Percentiles rank a stretch among this genome's conserved stretches.
These are phyloP conservation scores for Rubia balearica DNA, from an alignment of 305 asterid genomes.

Conservation along the genomic window DNA sequence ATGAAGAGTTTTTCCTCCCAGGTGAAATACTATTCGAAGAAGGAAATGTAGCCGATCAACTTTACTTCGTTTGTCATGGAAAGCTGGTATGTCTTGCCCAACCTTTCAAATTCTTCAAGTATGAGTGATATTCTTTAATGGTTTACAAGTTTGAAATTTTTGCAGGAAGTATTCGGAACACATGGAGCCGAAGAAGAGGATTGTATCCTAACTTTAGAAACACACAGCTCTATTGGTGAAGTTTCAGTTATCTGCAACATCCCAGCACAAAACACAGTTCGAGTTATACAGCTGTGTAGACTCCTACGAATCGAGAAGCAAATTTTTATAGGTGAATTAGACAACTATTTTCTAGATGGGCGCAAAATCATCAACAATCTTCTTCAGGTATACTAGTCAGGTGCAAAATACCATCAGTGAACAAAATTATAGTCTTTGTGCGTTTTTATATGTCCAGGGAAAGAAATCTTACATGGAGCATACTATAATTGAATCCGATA, in stretches of 20 bases:
- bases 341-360: constrained; percentile 46
- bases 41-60: constrained; percentile 47
- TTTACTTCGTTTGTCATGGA: constrained; percentile 53
- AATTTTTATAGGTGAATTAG: constrained; percentile 30
- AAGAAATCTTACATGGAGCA: constrained; percentile 34
- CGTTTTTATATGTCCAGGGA: constrained; percentile 33
- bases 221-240: constrained; percentile 43
- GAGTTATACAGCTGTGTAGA: constrained; percentile 44
- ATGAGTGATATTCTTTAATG: neutral
- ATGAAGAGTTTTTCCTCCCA: constrained; percentile 66
- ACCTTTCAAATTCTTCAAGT: neutral
- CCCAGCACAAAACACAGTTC: constrained; percentile 42
- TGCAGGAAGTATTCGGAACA: constrained; percentile 43
- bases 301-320: constrained; percentile 54
- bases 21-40: constrained; percentile 60
- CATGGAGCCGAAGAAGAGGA: constrained; percentile 29
- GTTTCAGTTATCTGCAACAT: constrained; percentile 51
- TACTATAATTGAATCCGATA: constrained; percentile 43
- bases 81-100: constrained; percentile 39
- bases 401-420: no score
- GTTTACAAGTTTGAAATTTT: neutral
- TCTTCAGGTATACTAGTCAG: constrained; percentile 32
- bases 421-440: no score
- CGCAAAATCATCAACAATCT: constrained; percentile 44
- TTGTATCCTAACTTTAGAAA: constrained; percentile 23